phyloP scores from a whole-genome alignment of 2,329 filamentous ascomycete genomes.

The Fusarium sacchari region DNA sequence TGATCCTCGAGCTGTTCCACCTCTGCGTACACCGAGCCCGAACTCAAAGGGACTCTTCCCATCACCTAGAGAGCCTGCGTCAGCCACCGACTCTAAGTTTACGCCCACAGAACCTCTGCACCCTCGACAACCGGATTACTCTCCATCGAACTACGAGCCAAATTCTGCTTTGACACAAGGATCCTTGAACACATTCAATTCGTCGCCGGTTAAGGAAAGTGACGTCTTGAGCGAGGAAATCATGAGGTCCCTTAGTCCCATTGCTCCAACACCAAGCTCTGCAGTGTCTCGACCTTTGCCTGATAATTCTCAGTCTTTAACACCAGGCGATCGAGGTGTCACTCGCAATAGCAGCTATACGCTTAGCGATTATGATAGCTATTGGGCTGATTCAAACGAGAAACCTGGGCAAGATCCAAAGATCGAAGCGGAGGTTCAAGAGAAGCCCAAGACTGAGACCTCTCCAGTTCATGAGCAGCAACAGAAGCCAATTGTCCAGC shows the following conservation, averaged over 20 bases:
- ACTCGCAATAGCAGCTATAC: conserved; percentile 70
- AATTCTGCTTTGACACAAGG: conserved; percentile 53
- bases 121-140: conserved; percentile 50
- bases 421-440: conserved; percentile 1
- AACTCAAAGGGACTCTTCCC: conserved; percentile 20
- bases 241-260: conserved; percentile 72
- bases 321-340: conserved; percentile 28
- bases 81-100: conserved; percentile 42
- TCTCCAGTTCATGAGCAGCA: neutral
- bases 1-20: conserved; percentile 44
- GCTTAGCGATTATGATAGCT: conserved; percentile 73
- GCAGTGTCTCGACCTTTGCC: conserved; percentile 18
- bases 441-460: conserved; percentile 1
- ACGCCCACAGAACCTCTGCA: conserved; percentile 59
- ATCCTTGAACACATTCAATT: conserved; percentile 60
- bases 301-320: conserved; percentile 28
- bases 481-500: neutral
- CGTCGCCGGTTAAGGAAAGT: conserved; percentile 72
- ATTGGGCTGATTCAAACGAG: conserved; percentile 61
- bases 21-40: conserved; percentile 50
- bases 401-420: conserved; percentile 14
- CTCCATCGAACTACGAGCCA: conserved; percentile 49
- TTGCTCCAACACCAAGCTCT: conserved; percentile 43
- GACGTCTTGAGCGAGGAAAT: conserved; percentile 80
- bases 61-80: conserved; percentile 11